Base-by-base conservation (phyloP, 139 green algal species). In the Chlamydomonas sp. region DNA sequence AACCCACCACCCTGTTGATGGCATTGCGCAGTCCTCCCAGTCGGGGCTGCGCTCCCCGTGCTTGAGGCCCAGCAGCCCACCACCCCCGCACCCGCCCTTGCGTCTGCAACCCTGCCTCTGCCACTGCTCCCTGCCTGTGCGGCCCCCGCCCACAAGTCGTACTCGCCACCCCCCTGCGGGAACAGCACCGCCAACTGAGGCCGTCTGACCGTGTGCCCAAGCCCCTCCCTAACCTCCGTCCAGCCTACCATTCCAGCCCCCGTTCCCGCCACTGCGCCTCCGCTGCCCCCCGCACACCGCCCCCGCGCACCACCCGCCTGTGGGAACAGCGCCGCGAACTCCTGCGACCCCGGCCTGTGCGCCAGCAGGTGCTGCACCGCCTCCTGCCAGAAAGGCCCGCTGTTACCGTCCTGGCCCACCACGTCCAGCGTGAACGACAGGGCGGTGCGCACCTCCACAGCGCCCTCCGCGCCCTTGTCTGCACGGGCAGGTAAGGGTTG, bases 381-480 rank as follows among this genome's bases (percentile, higher is more conserved):
- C 76, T 99, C 96, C 74, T 94, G 92, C 97, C 97, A 99, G 67
- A 99, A 86, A 59, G 79, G 79, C 14, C 94, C 95, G 61, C 89
- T 72, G 16, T 88, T 86, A 20, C 95, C 85, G 91, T 98, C 95
- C 73, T 96, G 84, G 58, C 97, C 97, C 18, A 98, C 84, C 17
- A 92, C 86, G n/a, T 99, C 95, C 75, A 99, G 86, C 0, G 95
- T 95, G 92, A 96, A 99, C 82, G 99, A 96, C 71, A 95, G 97
- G 0, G 96, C 95, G 88, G 94, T 87, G 31, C 94, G 92, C 14
- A 97, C 78, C 88, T 99, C 95, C 18, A 84, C n/a, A 49, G 95
- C 74, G 9, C 92, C 96, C 59, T 92, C 92, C 0, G 87, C 63
- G 2, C 92, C 95, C 59, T 90, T 92, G 77, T 31, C 85, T 89